Evolutionary conservation across 495 filamentous ascomycete genomes (phyloP), one percentile per base, ranked within the genome.

Genomic region (Aspergillus baeticus): DNA sequence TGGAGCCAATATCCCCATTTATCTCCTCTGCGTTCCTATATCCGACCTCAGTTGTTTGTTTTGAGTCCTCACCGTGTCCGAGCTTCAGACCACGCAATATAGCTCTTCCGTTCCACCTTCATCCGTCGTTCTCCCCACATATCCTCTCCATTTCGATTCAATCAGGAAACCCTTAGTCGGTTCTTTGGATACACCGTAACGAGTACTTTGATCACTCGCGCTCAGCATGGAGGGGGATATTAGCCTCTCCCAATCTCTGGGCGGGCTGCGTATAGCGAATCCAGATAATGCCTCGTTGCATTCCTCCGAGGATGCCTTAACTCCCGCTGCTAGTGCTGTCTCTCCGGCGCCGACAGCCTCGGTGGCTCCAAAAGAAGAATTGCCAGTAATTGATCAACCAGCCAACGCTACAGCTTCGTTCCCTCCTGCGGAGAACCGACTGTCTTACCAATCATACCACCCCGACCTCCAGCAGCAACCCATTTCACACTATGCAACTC

Each of bases 221-320:
- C 51, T 62, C 62, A 73, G 63, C 66, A 97, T 96, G 93, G 89
- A 93, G 68, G 89, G 89, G 66, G 93, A 97, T 72, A 74, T 96
- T 61, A 97, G 90, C 69, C 84, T 98, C 47, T 95, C 94, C 52
- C 89, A 91, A 72, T 88, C 91, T 55, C 80, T 99, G 60, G 95
- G 95, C 50, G 95, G 95, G 61, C 78, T 99, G 70, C 89, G 94
- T 62, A 98, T 98, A 66, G 95, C 95, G 58, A 99, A 99, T 70
- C 94, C 95, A 38, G 93, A 97, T 77, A 85, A 94, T 70, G 81
- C 83, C 44, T 85, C 87, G 29, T 77, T 87, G 37, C 74, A 78
- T 58, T 70, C 74, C 38, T 73, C 84, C n/a, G 73, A 74, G 57
- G 76, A 82, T 51, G 65, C 73, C 46, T 62, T 43, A 17, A 61